Base-by-base conservation (phyloP, 192 early-diverging fungal species). In the Dimargaris xerosporica region DNA sequence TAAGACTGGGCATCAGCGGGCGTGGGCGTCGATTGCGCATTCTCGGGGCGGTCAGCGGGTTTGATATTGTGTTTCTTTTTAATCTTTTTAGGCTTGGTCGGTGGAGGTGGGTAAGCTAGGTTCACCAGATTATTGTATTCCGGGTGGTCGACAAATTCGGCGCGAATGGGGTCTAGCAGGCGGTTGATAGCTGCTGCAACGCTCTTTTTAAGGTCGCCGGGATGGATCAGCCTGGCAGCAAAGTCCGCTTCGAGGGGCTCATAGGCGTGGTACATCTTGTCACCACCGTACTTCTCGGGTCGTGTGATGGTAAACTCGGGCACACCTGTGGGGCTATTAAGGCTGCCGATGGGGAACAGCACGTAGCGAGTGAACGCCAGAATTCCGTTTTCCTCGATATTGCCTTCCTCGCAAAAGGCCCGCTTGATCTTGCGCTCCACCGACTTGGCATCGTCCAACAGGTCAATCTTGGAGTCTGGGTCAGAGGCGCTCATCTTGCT, bases 321-420 rank as follows among this genome's bases (percentile, higher is more conserved):
- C 13, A 64, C 68, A 39, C 71, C 63, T 3, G 17, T 19, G 15
- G 53, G n/a, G 17, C 64, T 72, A 61, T 81, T 77, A 63, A 93
- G 82, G n/a, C 79, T 78, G 58, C 81, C 79, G 54, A 89, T 71
- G 26, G 96, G 94, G 77, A 99, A 91, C 51, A 92, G 80, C 61
- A 99, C 96, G 21, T 73, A 71, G 69, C 91, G 89, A 67, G 90
- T 74, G 73, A 99, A 99, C 42, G 86, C 72, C 66, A 99, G 73
- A 45, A 96, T 75, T 42, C 94, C 94, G 76, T 99, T 99, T 61
- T 91, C 83, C 16, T 78, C 74, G 43, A 97, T 75, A 65, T 93
- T 96, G 46, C 93, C 92, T 73, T 91, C 89, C 72, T 96, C 94
- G 73, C 96, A 99, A 74, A 95, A 97, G 47, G 96, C 91, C 76